Evolutionary conservation across 2,329 filamentous ascomycete genomes (phyloP).

Genomic region (Didymella pinodella): DNA sequence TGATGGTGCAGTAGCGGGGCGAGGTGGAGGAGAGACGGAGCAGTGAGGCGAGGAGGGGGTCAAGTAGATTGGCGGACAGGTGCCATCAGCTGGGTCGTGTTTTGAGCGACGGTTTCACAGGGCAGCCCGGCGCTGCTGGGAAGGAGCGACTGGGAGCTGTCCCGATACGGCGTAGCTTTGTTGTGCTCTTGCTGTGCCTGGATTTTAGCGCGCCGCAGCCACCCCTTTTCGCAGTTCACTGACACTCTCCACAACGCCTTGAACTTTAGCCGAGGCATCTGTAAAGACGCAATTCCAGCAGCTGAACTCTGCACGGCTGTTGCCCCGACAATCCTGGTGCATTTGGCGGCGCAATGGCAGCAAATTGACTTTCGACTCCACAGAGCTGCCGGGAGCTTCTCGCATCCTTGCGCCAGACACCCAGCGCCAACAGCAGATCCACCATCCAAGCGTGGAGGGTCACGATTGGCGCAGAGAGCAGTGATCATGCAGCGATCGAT

Average conservation of each 20-base stretch:
- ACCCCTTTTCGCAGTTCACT: slow-evolving; percentile 31
- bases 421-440: slow-evolving; percentile 21
- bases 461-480: slow-evolving; percentile 38
- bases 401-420: slow-evolving; percentile 9
- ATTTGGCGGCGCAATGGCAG: slow-evolving; percentile 24
- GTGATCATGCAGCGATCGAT: slow-evolving; percentile 20
- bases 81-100: slow-evolving; percentile 36
- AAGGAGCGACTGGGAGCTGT: slow-evolving; percentile 33
- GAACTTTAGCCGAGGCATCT: slow-evolving; percentile 37
- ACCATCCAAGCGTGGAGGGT: slow-evolving; percentile 40
- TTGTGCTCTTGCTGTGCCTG: slow-evolving; percentile 33
- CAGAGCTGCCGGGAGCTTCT: slow-evolving; percentile 30
- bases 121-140: slow-evolving; percentile 30
- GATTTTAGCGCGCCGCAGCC: slow-evolving; percentile 29
- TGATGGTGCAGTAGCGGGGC: slow-evolving; percentile 49
- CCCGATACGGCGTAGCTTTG: slow-evolving; percentile 31
- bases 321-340: slow-evolving; percentile 34
- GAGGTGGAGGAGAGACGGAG: slow-evolving; percentile 48
- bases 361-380: slow-evolving; percentile 20
- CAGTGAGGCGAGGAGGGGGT: slow-evolving; percentile 43
- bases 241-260: slow-evolving; percentile 19
- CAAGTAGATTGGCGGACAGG: slow-evolving; percentile 47
- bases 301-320: slow-evolving; percentile 33
- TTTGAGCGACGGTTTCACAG: slow-evolving; percentile 38
- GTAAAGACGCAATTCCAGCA: slow-evolving; percentile 26